These are phyloP conservation scores for Persicaria tinctoria DNA, from an alignment of 148 eudicot genomes.

Conservation along the genomic window DNA sequence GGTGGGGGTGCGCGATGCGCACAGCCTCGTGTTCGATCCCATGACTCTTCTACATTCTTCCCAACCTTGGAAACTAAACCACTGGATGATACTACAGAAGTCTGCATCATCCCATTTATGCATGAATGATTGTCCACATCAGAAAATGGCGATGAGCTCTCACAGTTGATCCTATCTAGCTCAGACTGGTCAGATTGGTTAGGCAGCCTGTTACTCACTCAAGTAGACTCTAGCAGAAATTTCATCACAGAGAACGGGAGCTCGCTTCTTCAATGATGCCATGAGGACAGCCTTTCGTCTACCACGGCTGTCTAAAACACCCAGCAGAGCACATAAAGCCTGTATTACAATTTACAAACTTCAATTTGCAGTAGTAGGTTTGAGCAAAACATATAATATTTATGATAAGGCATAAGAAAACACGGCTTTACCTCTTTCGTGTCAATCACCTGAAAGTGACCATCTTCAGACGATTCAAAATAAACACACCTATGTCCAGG, in stretches of 20 bases:
- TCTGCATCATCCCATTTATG: conserved; percentile 26
- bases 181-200: conserved; percentile 51
- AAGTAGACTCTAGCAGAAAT: conserved; percentile 34
- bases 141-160: conserved; percentile 72
- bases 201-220: conserved; percentile 27
- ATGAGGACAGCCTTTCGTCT: conserved; percentile 73
- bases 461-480: conserved; percentile 98
- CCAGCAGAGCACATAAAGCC: conserved; percentile 60
- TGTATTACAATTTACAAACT: conserved; percentile 24
- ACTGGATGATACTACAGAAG: conserved; percentile 29
- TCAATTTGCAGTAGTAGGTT: background rate
- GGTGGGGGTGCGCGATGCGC: no score
- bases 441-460: conserved; percentile 90
- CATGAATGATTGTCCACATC: conserved; percentile 57
- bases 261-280: conserved; percentile 52
- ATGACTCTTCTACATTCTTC: conserved; percentile 34
- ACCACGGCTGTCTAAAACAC: conserved; percentile 63
- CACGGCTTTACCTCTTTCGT: conserved; percentile 57
- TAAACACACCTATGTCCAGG: conserved; percentile 85
- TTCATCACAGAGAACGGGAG: conserved; percentile 34
- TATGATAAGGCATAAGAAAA: background rate
- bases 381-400: background rate
- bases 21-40: no score
- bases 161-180: conserved; percentile 44
- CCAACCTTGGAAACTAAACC: conserved; percentile 28